A percentile compares a stretch with the other conserved stretches of the same genome.
Evolutionary conservation across 2,329 filamentous ascomycete species (phyloP).

Genomic region (Orbilia blumenaviensis): DNA sequence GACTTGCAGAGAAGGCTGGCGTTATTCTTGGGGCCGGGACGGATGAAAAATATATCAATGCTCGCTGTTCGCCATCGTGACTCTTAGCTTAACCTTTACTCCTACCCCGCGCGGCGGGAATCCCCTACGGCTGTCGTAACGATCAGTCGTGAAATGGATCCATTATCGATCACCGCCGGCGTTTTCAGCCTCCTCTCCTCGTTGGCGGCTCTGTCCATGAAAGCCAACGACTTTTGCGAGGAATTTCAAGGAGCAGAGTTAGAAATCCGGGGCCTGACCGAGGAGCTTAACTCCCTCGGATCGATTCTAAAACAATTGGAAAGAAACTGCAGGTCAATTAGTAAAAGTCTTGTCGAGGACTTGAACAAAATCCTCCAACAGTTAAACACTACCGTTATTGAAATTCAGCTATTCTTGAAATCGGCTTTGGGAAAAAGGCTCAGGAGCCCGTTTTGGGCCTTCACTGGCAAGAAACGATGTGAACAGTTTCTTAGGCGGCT

Average conservation of each 20-base stretch:
- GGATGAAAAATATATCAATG: too few species aligned
- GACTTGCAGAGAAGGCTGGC: too few species aligned
- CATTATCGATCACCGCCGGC: neutral
- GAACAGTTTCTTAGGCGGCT: neutral
- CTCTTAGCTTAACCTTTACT: too few species aligned
- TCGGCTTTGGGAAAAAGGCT: neutral
- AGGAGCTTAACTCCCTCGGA: neutral
- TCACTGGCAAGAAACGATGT: conserved; percentile 12
- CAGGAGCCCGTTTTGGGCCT: conserved; percentile 7
- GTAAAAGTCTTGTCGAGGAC: neutral
- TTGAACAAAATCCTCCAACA: conserved; percentile 1
- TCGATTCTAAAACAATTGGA: neutral
- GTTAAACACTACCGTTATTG: neutral
- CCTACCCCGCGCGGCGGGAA: too few species aligned
- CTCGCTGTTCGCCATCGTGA: too few species aligned
- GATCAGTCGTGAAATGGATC: neutral
- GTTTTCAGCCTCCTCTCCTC: neutral
- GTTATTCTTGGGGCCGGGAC: too few species aligned
- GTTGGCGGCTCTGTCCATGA: neutral
- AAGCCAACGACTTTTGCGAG: conserved; percentile 9
- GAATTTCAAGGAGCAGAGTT: neutral
- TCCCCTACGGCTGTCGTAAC: too few species aligned
- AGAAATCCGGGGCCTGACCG: neutral
- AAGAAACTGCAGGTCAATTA: neutral
- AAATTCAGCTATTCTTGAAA: neutral